These are phyloP conservation scores for Cylindrotheca closterium DNA, from an alignment of 108 stramenopile species.

Conservation along the genomic window DNA sequence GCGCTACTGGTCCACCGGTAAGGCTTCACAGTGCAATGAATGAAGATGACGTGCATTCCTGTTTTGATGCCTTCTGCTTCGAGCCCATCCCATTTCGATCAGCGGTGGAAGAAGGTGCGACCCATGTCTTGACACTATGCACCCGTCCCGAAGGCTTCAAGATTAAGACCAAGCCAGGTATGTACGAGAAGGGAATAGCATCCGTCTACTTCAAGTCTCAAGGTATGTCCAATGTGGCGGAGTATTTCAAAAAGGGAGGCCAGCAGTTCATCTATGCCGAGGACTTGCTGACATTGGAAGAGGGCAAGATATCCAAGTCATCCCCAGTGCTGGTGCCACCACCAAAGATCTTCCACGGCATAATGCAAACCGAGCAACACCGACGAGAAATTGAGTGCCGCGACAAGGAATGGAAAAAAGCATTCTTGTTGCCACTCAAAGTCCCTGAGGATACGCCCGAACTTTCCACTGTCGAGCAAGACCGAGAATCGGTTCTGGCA, in stretches of 20 bases:
- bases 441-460: slow-evolving; percentile 60
- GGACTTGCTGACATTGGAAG: slow-evolving; percentile 71
- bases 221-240: slow-evolving; percentile 50
- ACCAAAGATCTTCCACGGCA: slow-evolving; percentile 61
- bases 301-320: slow-evolving; percentile 25
- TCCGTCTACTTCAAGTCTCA: slow-evolving; percentile 71
- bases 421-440: slow-evolving; percentile 65
- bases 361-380: slow-evolving; percentile 3
- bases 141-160: slow-evolving; percentile 56
- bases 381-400: slow-evolving; percentile 10
- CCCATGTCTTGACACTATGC: slow-evolving; percentile 68
- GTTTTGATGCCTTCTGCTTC: slow-evolving; percentile 83
- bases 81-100: slow-evolving; percentile 78
- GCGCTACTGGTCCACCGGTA: slow-evolving; percentile 71
- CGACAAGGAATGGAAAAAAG: slow-evolving; percentile 46
- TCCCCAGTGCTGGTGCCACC: slow-evolving; percentile 66
- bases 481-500: slow-evolving; percentile 56
- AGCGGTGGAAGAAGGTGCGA: slow-evolving; percentile 77
- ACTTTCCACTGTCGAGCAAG: slow-evolving; percentile 52
- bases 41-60: no score
- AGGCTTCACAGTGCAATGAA: slow-evolving; percentile 30
- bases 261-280: slow-evolving; percentile 82
- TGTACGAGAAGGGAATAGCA: slow-evolving; percentile 72
- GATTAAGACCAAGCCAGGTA: slow-evolving; percentile 58
- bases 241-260: slow-evolving; percentile 79